phyloP scores from a whole-genome alignment of 2,329 filamentous ascomycete genomes.

The Cladophialophora exuberans region DNA sequence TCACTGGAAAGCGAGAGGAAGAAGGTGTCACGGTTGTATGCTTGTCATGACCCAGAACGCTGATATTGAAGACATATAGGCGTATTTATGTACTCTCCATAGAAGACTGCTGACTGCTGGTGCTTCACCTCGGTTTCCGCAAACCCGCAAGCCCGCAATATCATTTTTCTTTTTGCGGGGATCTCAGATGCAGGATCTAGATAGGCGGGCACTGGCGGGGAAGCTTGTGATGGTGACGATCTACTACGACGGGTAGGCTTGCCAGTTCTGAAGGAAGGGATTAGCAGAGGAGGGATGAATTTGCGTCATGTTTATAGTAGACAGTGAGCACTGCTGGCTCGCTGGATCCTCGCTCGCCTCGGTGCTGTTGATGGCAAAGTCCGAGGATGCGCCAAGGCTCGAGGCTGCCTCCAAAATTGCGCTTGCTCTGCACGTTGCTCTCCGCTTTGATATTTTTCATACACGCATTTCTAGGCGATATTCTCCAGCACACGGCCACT shows the following conservation, averaged over 20 bases:
- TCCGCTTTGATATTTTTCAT: constrained; percentile 17
- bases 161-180: not conserved
- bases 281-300: not conserved
- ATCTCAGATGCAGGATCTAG: no score
- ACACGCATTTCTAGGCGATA: constrained; percentile 2
- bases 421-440: no score
- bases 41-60: not conserved
- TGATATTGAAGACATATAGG: not conserved
- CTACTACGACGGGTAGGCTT: no score
- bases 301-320: no score
- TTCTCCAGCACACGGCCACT: constrained; percentile 5
- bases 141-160: not conserved
- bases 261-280: no score
- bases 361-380: no score
- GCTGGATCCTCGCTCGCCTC: no score
- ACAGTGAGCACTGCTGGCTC: no score
- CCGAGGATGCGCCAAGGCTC: constrained; percentile 11
- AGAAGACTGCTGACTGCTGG: no score
- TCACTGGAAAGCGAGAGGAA: not conserved
- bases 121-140: not conserved
- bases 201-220: not conserved
- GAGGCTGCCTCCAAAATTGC: constrained; percentile 11
- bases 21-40: no score
- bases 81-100: not conserved
- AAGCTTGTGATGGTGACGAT: constrained; percentile 1